These are phyloP conservation scores for Cardamine chenopodiifolia DNA, from an alignment of 345 rosid genomes.

Conservation along the genomic window DNA sequence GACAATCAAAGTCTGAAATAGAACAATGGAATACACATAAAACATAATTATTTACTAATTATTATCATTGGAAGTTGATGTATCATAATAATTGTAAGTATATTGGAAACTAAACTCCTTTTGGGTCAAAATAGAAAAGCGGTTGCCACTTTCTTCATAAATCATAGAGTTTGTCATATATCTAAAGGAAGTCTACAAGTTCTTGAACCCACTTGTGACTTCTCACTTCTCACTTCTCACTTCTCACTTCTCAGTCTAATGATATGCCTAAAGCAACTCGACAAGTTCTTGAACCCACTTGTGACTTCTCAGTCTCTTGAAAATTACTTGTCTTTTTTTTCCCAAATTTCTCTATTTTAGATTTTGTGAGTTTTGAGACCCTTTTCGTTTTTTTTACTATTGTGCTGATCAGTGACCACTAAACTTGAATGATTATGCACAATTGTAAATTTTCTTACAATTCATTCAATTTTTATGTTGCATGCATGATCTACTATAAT, in stretches of 20 bases:
- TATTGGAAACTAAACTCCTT: conserved; percentile 10
- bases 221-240: background rate
- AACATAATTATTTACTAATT: background rate
- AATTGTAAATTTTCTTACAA: background rate
- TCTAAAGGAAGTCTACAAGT: conserved; percentile 10
- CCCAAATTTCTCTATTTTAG: background rate
- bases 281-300: conserved; percentile 32
- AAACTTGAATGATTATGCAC: background rate
- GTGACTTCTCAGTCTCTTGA: conserved; percentile 21
- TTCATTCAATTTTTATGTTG: background rate
- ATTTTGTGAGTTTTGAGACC: background rate
- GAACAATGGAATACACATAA: no score
- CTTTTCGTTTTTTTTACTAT: background rate
- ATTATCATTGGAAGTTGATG: background rate
- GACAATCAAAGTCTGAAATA: background rate
- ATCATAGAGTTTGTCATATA: conserved; percentile 15
- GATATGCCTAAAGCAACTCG: conserved; percentile 7
- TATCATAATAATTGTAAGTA: background rate
- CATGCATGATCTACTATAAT: background rate
- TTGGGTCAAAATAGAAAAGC: conserved; percentile 27
- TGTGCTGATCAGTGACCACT: background rate
- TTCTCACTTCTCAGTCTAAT: no score
- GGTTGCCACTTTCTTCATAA: conserved; percentile 15
- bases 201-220: conserved; percentile 24
- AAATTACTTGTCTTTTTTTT: background rate